phyloP scores from a whole-genome alignment of 2,329 filamentous ascomycete genomes.

The Aspergillus pseudotamarii region DNA sequence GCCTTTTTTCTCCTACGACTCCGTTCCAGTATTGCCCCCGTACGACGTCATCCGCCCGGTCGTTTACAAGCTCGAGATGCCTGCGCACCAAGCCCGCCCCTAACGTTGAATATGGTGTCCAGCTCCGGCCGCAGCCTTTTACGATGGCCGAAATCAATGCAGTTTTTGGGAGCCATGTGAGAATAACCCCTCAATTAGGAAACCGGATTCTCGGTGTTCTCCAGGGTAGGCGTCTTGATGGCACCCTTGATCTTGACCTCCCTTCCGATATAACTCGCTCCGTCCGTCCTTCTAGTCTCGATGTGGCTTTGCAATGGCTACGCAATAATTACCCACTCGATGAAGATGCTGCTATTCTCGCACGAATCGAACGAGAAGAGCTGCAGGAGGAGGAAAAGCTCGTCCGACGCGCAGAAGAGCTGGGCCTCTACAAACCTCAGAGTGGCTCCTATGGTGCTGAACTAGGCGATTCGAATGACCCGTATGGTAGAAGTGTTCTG shows the following conservation, averaged over 20 bases:
- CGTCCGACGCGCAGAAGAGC: conserved; percentile 40
- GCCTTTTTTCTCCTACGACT: neutral
- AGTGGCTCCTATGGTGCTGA: conserved; percentile 47
- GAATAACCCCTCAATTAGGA: conserved; percentile 33
- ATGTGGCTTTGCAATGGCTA: conserved; percentile 45
- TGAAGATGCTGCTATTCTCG: conserved; percentile 52
- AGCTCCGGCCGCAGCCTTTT: conserved; percentile 33
- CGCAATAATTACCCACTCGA: conserved; percentile 47
- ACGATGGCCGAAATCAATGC: conserved; percentile 35
- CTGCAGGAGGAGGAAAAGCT: conserved; percentile 40
- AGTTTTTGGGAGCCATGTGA: conserved; percentile 37
- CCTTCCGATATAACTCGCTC: conserved; percentile 41
- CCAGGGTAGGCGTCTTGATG: conserved; percentile 47
- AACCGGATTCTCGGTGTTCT: conserved; percentile 44
- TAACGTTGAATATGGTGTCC: conserved; percentile 29
- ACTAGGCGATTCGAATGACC: conserved; percentile 44
- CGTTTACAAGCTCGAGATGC: conserved; percentile 26
- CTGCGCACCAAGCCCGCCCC: conserved; percentile 18
- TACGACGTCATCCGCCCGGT: conserved; percentile 9
- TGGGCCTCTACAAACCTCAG: conserved; percentile 48
- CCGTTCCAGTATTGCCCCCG: neutral
- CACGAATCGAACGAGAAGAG: conserved; percentile 46
- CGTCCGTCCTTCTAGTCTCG: conserved; percentile 36
- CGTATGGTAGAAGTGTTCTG: conserved; percentile 47
- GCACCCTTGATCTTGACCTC: conserved; percentile 49